Evolutionary conservation across 768 basidiomycete species (phyloP).

Genomic region (Hysterangium stoloniferum): DNA sequence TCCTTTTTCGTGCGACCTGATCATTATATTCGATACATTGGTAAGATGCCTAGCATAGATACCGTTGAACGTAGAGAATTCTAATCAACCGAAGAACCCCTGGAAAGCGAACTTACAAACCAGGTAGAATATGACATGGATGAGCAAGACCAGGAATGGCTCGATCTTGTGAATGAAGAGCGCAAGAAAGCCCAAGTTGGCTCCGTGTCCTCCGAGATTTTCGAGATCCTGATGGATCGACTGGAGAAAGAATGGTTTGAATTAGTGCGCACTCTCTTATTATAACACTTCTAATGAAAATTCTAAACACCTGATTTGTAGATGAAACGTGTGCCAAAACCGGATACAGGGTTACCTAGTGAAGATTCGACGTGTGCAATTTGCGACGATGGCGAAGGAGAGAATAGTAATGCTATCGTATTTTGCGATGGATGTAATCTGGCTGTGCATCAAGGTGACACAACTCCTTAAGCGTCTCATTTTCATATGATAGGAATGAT

Average conservation of each 20-base stretch:
- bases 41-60: slow-evolving; percentile 30
- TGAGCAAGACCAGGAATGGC: slow-evolving; percentile 97
- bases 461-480: not conserved
- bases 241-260: slow-evolving; percentile 99
- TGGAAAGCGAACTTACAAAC: slow-evolving; percentile 83
- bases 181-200: slow-evolving; percentile 69
- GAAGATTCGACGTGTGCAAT: slow-evolving; percentile 97
- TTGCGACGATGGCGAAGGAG: slow-evolving; percentile 97
- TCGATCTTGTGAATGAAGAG: slow-evolving; percentile 76
- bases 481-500: not conserved
- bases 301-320: slow-evolving; percentile 24
- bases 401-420: slow-evolving; percentile 97
- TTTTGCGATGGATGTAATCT: slow-evolving; percentile 99
- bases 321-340: slow-evolving; percentile 92
- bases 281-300: not conserved
- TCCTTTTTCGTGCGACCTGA: slow-evolving; percentile 70
- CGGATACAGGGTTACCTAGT: slow-evolving; percentile 76
- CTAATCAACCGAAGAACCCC: slow-evolving; percentile 51
- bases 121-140: slow-evolving; percentile 99
- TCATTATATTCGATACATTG: slow-evolving; percentile 87
- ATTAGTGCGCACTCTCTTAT: slow-evolving; percentile 52
- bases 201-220: slow-evolving; percentile 71
- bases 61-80: slow-evolving; percentile 1
- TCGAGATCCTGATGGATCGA: slow-evolving; percentile 96
- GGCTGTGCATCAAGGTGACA: slow-evolving; percentile 95